Evolutionary conservation across 2,329 filamentous ascomycete species (phyloP).

Genomic region (Orbilia blumenaviensis): DNA sequence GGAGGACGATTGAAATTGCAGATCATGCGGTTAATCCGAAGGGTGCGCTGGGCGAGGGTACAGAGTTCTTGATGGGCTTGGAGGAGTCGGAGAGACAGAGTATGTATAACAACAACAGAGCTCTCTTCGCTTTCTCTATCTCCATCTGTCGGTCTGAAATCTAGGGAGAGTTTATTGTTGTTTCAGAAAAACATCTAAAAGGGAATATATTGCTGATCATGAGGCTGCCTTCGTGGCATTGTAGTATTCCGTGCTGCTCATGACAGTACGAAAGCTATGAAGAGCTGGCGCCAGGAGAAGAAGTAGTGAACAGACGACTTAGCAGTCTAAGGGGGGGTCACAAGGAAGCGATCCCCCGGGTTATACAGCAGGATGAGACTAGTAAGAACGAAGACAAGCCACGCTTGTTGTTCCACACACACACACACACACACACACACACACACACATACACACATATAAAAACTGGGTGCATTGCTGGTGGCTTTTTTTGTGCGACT

Average conservation of each 20-base stretch:
- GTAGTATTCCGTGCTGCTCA: slow-evolving; percentile 76
- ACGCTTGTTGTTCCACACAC: slow-evolving; percentile 47
- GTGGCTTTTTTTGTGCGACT: slow-evolving; percentile 19
- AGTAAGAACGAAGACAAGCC: slow-evolving; percentile 1
- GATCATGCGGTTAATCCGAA: slow-evolving; percentile 88
- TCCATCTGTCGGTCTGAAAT: too few species aligned
- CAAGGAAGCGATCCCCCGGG: neutral
- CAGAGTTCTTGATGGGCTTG: slow-evolving; percentile 84
- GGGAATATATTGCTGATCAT: slow-evolving; percentile 29
- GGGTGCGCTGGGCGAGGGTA: slow-evolving; percentile 70
- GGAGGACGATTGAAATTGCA: slow-evolving; percentile 80
- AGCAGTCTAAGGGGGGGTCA: neutral
- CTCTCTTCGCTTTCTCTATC: neutral
- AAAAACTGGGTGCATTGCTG: neutral
- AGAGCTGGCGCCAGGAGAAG: slow-evolving; percentile 70
- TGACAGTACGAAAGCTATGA: slow-evolving; percentile 75
- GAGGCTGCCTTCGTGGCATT: slow-evolving; percentile 36
- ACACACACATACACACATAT: too few species aligned
- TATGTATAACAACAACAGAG: slow-evolving; percentile 57
- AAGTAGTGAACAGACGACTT: slow-evolving; percentile 17
- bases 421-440: too few species aligned
- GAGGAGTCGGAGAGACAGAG: slow-evolving; percentile 85
- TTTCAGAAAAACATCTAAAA: neutral
- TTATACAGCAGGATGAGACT: slow-evolving; percentile 12
- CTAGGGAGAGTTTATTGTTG: neutral